phyloP scores from a whole-genome alignment of 2,329 filamentous ascomycete species.

The Pseudogymnoascus sp. region DNA sequence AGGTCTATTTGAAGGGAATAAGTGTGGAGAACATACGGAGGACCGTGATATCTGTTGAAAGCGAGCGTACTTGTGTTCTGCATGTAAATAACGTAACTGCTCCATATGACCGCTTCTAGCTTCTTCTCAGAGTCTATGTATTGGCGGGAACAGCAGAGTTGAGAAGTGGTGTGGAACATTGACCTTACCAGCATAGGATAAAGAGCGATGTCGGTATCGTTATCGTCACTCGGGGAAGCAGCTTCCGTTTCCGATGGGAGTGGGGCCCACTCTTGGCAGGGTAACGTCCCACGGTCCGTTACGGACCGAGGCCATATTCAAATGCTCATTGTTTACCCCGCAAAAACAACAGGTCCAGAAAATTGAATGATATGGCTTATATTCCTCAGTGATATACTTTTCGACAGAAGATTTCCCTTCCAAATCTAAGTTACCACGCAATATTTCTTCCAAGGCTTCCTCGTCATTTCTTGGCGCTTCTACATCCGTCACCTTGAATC shows the following conservation, averaged over 20 bases:
- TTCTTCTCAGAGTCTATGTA: background rate
- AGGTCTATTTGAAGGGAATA: background rate
- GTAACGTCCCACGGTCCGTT: background rate
- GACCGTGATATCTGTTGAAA: background rate
- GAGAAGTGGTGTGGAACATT: background rate
- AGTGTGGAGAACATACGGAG: background rate
- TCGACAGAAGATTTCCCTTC: background rate
- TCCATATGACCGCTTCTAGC: background rate
- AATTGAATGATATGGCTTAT: background rate
- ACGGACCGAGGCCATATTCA: background rate
- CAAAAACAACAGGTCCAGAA: background rate
- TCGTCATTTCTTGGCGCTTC: background rate
- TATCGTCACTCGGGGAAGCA: background rate
- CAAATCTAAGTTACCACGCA: background rate
- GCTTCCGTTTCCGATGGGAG: background rate
- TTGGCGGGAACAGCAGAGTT: background rate
- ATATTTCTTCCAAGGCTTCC: background rate
- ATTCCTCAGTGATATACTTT: background rate
- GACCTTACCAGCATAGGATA: background rate
- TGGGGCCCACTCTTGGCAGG: background rate
- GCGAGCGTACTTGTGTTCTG: background rate
- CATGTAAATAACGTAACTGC: constrained; percentile 1
- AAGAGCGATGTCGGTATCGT: background rate
- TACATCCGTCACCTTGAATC: background rate
- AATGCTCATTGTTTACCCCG: background rate